Evolutionary conservation across 176 grass and related monocot species (phyloP).

Genomic region (Hsuehochloa calcarea): DNA sequence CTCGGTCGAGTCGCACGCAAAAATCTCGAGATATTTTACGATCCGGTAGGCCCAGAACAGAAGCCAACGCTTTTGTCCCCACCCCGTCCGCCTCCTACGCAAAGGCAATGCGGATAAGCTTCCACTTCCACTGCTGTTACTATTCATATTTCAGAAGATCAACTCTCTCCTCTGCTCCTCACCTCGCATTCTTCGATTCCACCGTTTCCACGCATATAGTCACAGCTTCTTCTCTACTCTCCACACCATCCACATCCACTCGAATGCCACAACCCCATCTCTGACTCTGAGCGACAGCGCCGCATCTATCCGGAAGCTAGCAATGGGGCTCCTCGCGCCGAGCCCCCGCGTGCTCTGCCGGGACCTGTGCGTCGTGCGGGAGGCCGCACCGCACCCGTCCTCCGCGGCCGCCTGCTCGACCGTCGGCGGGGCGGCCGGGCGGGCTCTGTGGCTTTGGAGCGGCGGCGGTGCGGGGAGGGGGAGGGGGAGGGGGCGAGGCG

Average conservation of each 20-base stretch:
- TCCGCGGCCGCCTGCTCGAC: slow-evolving; percentile 38
- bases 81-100: background rate
- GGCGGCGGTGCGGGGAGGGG: background rate
- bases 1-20: background rate
- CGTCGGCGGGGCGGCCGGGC: slow-evolving; percentile 31
- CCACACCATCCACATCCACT: background rate
- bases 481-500: background rate
- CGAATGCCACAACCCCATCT: background rate
- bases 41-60: slow-evolving; percentile 10
- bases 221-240: background rate
- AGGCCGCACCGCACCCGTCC: slow-evolving; percentile 13
- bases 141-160: background rate
- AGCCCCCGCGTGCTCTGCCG: slow-evolving; percentile 48
- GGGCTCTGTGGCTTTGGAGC: slow-evolving; percentile 19
- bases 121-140: background rate
- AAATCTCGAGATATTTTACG: slow-evolving; percentile 38
- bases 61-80: slow-evolving; percentile 32
- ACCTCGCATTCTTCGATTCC: slow-evolving; percentile 14
- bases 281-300: background rate
- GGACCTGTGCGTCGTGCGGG: slow-evolving; percentile 41
- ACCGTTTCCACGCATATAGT: background rate
- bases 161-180: background rate
- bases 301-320: background rate
- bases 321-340: slow-evolving; percentile 61
- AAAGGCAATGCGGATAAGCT: background rate